Percentiles rank a stretch among this genome's conserved stretches.
phyloP scores from a whole-genome alignment of 495 filamentous ascomycete species.

The Neurospora tetraspora region DNA sequence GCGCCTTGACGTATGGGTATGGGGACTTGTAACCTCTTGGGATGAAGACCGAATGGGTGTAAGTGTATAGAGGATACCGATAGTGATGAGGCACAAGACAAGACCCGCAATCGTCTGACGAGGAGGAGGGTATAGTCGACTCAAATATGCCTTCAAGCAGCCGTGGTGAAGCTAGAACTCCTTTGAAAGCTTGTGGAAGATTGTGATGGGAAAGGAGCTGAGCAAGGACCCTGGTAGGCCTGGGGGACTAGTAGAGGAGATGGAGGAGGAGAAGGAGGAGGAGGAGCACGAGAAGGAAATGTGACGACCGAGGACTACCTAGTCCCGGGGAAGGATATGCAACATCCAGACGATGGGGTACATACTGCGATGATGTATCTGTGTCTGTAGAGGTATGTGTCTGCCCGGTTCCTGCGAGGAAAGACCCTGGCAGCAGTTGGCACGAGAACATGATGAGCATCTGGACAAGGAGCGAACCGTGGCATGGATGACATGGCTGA shows the following conservation, averaged over 20 bases:
- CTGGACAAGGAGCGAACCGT: not conserved
- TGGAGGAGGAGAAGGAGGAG: not conserved
- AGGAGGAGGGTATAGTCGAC: not conserved
- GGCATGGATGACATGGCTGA: not conserved
- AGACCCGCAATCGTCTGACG: not conserved
- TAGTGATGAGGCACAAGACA: not conserved
- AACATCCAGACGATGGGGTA: not conserved
- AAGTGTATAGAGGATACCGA: not conserved
- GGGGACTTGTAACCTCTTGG: not conserved
- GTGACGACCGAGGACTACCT: not conserved
- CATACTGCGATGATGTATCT: not conserved
- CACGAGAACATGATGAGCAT: not conserved
- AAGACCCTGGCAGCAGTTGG: not conserved
- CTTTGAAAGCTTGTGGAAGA: not conserved
- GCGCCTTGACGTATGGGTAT: not conserved
- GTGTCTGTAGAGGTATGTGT: not conserved
- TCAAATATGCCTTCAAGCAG: not conserved
- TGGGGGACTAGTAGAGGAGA: not conserved
- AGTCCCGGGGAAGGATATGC: not conserved
- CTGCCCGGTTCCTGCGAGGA: not conserved
- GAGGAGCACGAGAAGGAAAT: not conserved
- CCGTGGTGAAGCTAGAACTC: not conserved
- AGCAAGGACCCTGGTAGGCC: not conserved
- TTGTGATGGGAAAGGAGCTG: not conserved
- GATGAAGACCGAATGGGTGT: not conserved